Percentiles rank a stretch among this genome's conserved stretches.
Conservation (phyloP, 148 eudicot genomes). For the Arbutus unedo region DNA sequence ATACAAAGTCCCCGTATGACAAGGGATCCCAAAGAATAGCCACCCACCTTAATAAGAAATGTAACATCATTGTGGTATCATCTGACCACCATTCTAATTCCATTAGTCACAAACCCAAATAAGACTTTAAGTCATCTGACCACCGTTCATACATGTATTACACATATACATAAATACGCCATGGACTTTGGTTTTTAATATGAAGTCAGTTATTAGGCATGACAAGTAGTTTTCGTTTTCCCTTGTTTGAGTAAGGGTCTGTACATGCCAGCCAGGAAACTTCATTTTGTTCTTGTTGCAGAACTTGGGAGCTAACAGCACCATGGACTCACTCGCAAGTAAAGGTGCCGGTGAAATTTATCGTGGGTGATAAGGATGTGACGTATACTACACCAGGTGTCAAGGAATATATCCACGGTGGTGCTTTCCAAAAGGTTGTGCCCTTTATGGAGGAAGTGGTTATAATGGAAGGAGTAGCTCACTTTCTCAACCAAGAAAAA, state of each 20-base stretch:
- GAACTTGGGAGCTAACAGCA: slow-evolving; percentile 56
- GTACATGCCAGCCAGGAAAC: background rate
- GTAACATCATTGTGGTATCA: too few relatives aligned
- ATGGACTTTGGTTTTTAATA: background rate
- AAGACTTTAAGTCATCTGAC: too few relatives aligned
- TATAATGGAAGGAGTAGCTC: slow-evolving; percentile 54
- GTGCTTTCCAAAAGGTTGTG: slow-evolving; percentile 47
- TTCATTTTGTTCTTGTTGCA: slow-evolving; percentile 16
- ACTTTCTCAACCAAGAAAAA: slow-evolving; percentile 56
- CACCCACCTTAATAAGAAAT: background rate
- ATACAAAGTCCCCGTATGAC: background rate
- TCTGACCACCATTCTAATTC: too few relatives aligned
- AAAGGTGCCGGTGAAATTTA: slow-evolving; percentile 55
- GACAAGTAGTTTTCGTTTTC: background rate
- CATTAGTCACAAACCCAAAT: too few relatives aligned
- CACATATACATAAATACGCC: too few relatives aligned
- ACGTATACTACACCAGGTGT: slow-evolving; percentile 38
- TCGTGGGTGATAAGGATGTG: slow-evolving; percentile 53
- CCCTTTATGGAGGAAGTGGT: slow-evolving; percentile 58
- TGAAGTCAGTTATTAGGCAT: background rate
- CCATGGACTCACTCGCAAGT: slow-evolving; percentile 52
- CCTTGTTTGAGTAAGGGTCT: background rate
- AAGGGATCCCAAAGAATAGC: background rate
- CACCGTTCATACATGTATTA: too few relatives aligned
- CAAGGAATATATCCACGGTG: slow-evolving; percentile 42